Evolutionary conservation across 148 eudicot genomes (phyloP), one percentile per base, ranked within the genome.

Genomic region (Rhododendron vialii): DNA sequence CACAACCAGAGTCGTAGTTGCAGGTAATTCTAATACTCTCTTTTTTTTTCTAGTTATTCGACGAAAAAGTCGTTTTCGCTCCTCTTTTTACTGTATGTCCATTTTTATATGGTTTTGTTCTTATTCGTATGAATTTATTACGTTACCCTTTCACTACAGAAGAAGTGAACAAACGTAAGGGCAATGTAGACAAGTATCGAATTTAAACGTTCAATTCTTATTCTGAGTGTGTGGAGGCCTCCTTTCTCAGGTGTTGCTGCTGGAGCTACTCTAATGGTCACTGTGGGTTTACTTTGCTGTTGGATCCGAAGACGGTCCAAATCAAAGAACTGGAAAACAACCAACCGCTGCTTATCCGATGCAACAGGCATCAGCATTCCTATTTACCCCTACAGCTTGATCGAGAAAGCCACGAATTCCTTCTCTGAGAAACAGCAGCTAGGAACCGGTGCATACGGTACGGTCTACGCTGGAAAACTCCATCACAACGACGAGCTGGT

Each of bases 381-480:
- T 24, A 51, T 88, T 12, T 86, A 76, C 50, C 87, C 88, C 30
- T 88, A 88, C 84, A 88, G 55, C 76, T 85, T 86, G 12, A 88
- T 90, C 22, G 84, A 86, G 80, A 86, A 80, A 73, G 91, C 91
- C 75, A 90, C 91, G 6, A 78, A 88, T 48, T 63, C 83, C 65
- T 89, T 90, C 85, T 90, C 87, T 1, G 88, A 84, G 7, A 81
- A 87, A 47, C 91, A 90, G 24, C 82, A 85, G 71, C 55, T 90
- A 4, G 89, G 91, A 15, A 86, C 65, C 6, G 91, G 91, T 12
- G 91, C 88, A 13, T 90, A 88, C 18, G 91, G 89, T 3, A 90
- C 89, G 5, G 91, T 90, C 43, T 90, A 90, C n/a, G 86, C 88
- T 1, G 91, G 91, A 24, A 90, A 90, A 36, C 87, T 90, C 53